Evolutionary conservation across 352 stramenopile genomes (phyloP), one percentile per base, ranked within the genome.

Genomic region (Globisporangium paddicum): DNA sequence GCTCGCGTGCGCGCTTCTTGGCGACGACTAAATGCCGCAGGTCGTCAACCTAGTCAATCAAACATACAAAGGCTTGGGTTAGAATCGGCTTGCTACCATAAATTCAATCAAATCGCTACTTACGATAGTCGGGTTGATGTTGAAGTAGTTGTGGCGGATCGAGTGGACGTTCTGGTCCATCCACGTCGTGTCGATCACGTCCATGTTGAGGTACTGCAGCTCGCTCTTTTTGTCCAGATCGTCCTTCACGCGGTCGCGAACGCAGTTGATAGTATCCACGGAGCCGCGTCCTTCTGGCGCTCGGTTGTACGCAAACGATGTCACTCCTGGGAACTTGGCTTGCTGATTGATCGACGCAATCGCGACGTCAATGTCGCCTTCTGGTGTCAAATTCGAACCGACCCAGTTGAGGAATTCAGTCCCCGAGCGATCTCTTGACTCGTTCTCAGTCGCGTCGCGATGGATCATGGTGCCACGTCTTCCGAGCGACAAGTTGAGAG

Each of bases 151-250:
- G 68, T 92, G 82, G 2, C 82, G 69, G 19, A 90, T 70, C 18
- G 68, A 50, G 51, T 87, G 75, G 5, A 92, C 72, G 52, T 92
- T 92, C 40, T 82, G 78, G 60, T 92, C 82, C 54, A 92, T 79
- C 61, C 69, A 82, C 5, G 82, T 90, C n/a, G 77, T 92, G 56
- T 92, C 80, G 40, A 92, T 86, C 25, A 86, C 80, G 60, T 92
- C 82, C 40, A 86, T 68, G 63, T 90, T 78, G 3, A 91, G 55
- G 56, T 77, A 87, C 18, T 57, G 35, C 35, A 42, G 41, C 18
- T 55, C 38, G 10, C 8, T 53, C n/a, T 46, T 45, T n/a, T 23
- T 49, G 26, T 68, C 50, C 19, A 34, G 25, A 5, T 51, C 37
- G 26, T 42, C 14, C 26, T 56, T 61, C 32, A 18, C 40, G 23